Percentiles rank a stretch among this genome's conserved stretches.
These are phyloP conservation scores for Papiliotrema laurentii DNA, from an alignment of 1,284 basidiomycete species.

Conservation along the genomic window DNA sequence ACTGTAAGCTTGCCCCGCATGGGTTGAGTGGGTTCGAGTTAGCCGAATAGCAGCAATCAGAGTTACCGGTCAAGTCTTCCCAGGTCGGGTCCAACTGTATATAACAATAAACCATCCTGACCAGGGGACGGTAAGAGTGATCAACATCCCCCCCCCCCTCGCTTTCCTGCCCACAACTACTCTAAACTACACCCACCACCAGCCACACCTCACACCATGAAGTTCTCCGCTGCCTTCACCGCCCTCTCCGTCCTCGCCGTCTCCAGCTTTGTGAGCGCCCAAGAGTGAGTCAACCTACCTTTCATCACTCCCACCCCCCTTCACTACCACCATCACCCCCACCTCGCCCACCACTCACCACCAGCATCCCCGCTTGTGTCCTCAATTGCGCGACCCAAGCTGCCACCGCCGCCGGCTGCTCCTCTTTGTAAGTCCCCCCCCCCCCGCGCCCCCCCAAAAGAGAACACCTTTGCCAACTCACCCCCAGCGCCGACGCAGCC, in stretches of 20 bases:
- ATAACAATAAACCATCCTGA: too few species aligned
- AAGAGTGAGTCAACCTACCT: neutral
- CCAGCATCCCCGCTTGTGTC: slow-evolving; percentile 23
- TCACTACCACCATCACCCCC: neutral
- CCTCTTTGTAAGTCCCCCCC: slow-evolving; percentile 19
- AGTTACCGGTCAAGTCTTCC: too few species aligned
- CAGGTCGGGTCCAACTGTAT: too few species aligned
- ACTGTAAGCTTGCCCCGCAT: too few species aligned
- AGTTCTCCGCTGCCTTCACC: slow-evolving; percentile 8
- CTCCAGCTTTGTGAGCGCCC: slow-evolving; percentile 10
- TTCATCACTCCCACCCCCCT: too few species aligned
- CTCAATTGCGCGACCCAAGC: slow-evolving; percentile 22
- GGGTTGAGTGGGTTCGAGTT: too few species aligned
- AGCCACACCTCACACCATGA: slow-evolving; percentile 1
- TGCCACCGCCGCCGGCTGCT: slow-evolving; percentile 19
- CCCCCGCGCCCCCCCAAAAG: neutral
- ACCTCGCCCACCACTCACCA: neutral
- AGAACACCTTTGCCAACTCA: neutral
- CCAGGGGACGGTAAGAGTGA: too few species aligned
- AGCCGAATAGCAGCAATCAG: too few species aligned
- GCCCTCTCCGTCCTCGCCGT: slow-evolving; percentile 14
- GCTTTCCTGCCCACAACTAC: neutral
- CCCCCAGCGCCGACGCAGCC: slow-evolving; percentile 24
- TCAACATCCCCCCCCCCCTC: neutral
- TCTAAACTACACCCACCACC: neutral